Percentiles rank a stretch among this genome's conserved stretches.
Evolutionary conservation across 148 eudicot genomes (phyloP).

Genomic region (Fagopyrum homotropicum): DNA sequence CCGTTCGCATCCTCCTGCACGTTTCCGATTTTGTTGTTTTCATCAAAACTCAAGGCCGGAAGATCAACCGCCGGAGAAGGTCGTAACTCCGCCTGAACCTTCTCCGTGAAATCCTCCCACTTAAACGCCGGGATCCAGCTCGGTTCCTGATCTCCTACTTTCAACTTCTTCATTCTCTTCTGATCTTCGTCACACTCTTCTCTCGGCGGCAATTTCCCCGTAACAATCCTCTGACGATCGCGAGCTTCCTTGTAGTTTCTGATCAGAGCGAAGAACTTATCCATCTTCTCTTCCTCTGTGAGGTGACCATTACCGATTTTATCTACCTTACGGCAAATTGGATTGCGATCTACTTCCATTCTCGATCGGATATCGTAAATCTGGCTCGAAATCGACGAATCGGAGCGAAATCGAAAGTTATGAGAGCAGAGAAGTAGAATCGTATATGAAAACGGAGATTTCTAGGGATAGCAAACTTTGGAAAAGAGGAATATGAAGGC

Average conservation of each 20-base stretch:
- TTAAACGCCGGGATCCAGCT: slow-evolving; percentile 28
- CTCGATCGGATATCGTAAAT: background rate
- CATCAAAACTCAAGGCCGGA: background rate
- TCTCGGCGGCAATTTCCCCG: background rate
- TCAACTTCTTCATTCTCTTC: background rate
- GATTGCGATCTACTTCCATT: slow-evolving; percentile 4
- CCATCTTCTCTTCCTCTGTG: slow-evolving; percentile 32
- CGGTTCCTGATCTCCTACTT: background rate
- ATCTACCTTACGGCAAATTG: background rate
- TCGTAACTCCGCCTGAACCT: background rate
- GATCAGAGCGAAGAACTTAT: slow-evolving; percentile 30
- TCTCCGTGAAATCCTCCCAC: slow-evolving; percentile 28
- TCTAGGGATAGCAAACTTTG: background rate
- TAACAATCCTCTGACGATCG: background rate
- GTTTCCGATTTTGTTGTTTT: background rate
- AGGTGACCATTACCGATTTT: background rate
- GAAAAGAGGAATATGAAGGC: background rate
- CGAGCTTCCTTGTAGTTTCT: slow-evolving; percentile 29
- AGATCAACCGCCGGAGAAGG: background rate
- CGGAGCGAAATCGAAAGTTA: background rate
- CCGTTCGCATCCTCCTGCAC: background rate
- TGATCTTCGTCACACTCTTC: background rate
- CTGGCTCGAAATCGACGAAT: background rate
- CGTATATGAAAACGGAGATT: background rate
- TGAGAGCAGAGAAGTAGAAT: background rate